These are phyloP conservation scores for Cercophora scortea DNA, from an alignment of 495 filamentous ascomycete genomes.

Conservation along the genomic window DNA sequence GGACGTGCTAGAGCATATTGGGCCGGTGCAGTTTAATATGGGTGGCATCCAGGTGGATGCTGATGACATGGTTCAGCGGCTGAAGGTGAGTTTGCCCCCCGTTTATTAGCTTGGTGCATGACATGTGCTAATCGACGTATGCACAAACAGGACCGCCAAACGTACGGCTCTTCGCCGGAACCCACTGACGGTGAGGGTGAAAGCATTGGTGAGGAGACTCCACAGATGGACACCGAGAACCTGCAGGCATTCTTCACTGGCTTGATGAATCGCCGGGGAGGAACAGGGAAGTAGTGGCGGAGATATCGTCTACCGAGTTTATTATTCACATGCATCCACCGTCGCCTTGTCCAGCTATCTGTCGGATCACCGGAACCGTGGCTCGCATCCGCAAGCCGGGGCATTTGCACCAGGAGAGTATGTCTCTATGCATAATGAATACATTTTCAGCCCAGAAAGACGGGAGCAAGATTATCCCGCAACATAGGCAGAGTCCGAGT, in stretches of 20 bases:
- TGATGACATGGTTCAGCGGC: slow-evolving; percentile 84
- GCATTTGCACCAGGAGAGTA: too few species aligned
- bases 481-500: too few species aligned
- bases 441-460: too few species aligned
- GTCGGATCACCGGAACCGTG: too few species aligned
- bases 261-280: slow-evolving; percentile 33
- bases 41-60: slow-evolving; percentile 95
- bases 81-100: slow-evolving; percentile 54
- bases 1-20: slow-evolving; percentile 82
- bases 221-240: slow-evolving; percentile 39
- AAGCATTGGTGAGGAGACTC: slow-evolving; percentile 17
- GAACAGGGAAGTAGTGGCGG: slow-evolving; percentile 4
- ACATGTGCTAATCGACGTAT: not conserved
- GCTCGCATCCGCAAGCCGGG: too few species aligned
- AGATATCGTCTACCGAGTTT: too few species aligned
- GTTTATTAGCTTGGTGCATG: not conserved
- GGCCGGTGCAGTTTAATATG: slow-evolving; percentile 94
- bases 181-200: slow-evolving; percentile 22
- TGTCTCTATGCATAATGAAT: too few species aligned
- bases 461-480: too few species aligned
- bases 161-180: slow-evolving; percentile 29
- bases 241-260: slow-evolving; percentile 42
- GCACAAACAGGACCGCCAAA: slow-evolving; percentile 34
- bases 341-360: too few species aligned
- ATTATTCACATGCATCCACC: too few species aligned